Evolutionary conservation across 345 rosid genomes (phyloP).

Genomic region (Eucalyptus decipiens): DNA sequence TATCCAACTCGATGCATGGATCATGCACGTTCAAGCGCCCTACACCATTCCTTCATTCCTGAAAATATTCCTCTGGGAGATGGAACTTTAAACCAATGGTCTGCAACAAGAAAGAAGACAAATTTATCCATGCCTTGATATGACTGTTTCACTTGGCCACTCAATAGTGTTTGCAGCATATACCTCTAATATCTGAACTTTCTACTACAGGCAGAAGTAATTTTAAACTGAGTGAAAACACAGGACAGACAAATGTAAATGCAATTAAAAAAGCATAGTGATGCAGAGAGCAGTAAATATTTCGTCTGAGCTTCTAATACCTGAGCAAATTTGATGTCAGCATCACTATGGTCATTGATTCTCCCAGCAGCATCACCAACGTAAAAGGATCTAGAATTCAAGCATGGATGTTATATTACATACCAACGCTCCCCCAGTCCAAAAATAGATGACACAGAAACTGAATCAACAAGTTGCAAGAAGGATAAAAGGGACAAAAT

Average conservation of each 20-base stretch:
- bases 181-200: not conserved
- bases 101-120: slow-evolving; percentile 23
- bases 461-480: not conserved
- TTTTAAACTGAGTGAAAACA: not conserved
- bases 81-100: slow-evolving; percentile 61
- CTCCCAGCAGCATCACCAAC: slow-evolving; percentile 99
- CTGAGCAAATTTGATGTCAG: slow-evolving; percentile 84
- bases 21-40: not conserved
- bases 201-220: not conserved
- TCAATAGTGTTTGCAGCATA: not conserved
- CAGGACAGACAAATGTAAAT: not conserved
- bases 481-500: not conserved
- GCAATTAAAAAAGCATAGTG: not conserved
- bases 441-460: not conserved
- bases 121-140: not conserved
- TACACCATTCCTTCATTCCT: not conserved
- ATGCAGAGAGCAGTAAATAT: not conserved
- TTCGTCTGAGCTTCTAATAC: slow-evolving; percentile 1
- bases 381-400: slow-evolving; percentile 62
- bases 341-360: slow-evolving; percentile 67
- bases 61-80: slow-evolving; percentile 70
- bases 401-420: not conserved
- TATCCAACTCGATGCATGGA: not conserved
- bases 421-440: not conserved
- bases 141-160: not conserved